Percentiles rank a stretch among this genome's conserved stretches.
phyloP scores from a whole-genome alignment of 768 basidiomycete genomes.

The Suillus weaverae region DNA sequence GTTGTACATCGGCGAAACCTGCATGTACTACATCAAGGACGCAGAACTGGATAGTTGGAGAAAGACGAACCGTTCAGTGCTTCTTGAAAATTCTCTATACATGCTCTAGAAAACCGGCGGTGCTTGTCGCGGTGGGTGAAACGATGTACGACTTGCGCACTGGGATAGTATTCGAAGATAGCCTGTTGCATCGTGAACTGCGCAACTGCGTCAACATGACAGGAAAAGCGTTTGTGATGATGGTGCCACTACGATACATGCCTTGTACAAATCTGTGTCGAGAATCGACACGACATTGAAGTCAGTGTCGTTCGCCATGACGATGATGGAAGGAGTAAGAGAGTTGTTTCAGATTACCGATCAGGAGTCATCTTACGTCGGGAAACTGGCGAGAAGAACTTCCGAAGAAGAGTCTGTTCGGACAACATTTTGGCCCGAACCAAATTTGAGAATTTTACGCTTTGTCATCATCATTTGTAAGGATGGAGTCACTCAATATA shows the following conservation, averaged over 20 bases:
- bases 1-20: constrained; percentile 69
- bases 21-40: constrained; percentile 22
- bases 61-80: constrained; percentile 60
- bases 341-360: background rate
- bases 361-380: too few species aligned
- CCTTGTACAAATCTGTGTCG: constrained; percentile 96
- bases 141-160: constrained; percentile 65
- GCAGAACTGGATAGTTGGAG: background rate
- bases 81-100: constrained; percentile 35
- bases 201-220: background rate
- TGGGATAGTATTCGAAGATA: constrained; percentile 74
- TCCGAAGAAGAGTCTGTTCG: too few species aligned
- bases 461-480: too few species aligned
- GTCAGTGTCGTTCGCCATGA: background rate
- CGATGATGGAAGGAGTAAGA: background rate
- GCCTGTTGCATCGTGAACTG: constrained; percentile 97
- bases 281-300: constrained; percentile 54
- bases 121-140: constrained; percentile 78
- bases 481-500: too few species aligned
- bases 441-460: too few species aligned
- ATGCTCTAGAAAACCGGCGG: constrained; percentile 56
- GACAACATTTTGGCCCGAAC: too few species aligned
- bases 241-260: constrained; percentile 21
- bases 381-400: too few species aligned
- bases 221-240: background rate